Conservation (phyloP, 495 filamentous ascomycete species). For the Clohesyomyces aquaticus region DNA sequence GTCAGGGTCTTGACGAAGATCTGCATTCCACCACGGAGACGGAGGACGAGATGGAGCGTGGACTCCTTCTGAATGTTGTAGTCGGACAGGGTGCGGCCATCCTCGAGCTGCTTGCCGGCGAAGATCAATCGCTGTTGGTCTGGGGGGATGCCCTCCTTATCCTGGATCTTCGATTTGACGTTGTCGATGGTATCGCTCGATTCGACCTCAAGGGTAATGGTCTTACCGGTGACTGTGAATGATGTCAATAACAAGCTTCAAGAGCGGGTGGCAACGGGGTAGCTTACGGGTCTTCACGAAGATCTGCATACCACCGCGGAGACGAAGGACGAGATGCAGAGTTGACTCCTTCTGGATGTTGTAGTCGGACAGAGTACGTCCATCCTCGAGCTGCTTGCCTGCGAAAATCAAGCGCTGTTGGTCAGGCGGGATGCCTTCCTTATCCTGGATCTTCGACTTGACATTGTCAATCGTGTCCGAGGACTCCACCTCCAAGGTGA, state of each 20-base stretch:
- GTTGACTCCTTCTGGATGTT: constrained; percentile 99
- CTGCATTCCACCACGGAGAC: constrained; percentile 76
- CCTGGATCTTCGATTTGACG: constrained; percentile 80
- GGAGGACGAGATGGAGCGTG: constrained; percentile 70
- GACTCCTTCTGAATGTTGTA: constrained; percentile 78
- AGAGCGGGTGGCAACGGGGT: constrained; percentile 32
- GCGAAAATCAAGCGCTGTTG: constrained; percentile 99
- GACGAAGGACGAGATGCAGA: constrained; percentile 92
- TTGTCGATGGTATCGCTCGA: constrained; percentile 97
- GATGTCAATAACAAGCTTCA: constrained; percentile 5
- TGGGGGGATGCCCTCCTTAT: constrained; percentile 78
- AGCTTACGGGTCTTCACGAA: constrained; percentile 65
- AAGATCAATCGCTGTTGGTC: constrained; percentile 79
- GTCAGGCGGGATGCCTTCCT: constrained; percentile 97
- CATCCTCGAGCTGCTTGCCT: constrained; percentile 97
- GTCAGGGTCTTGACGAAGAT: constrained; percentile 75
- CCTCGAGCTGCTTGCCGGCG: constrained; percentile 73
- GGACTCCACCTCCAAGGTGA: constrained; percentile 98
- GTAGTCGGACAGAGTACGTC: constrained; percentile 94
- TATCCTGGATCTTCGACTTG: constrained; percentile 98
- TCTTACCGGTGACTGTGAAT: constrained; percentile 86
- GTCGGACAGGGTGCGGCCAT: constrained; percentile 71
- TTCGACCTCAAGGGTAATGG: constrained; percentile 97
- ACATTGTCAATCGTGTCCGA: constrained; percentile 99
- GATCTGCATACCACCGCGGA: constrained; percentile 99